Base-by-base conservation (phyloP, 1,139 yeast genomes). In the Nakaseomyces nivariensis region DNA sequence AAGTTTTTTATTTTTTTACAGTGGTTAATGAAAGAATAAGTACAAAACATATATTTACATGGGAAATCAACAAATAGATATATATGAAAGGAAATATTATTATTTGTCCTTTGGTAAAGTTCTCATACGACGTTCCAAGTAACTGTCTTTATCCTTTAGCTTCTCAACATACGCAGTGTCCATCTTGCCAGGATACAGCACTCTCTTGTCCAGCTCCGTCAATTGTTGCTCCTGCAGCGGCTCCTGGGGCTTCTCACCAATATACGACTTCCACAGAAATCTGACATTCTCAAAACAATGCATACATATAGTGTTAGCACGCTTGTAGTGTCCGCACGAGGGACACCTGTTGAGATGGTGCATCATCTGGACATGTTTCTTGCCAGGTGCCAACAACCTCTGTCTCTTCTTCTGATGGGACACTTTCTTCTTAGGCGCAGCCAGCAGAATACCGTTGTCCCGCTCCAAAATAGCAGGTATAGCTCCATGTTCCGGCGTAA, bases 361-460 rank as follows among this genome's bases (percentile, higher is more conserved):
- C 57, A 86, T 74, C 49, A 82, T 82, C 66, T 87, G 80, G 57
- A 85, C 73, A 62, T 89, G 94, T 66, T 88, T 90, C 55, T 79
- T 75, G 10, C 89, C 95, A 4, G 96, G 90, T 13, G 87, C 85
- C 60, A 85, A 82, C 58, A 86, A 77, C 70, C 85, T 82, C 63
- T 79, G 83, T 68, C 97, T 81, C 64, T 87, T 85, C 69, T 88
- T 85, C 70, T 81, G 79, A 65, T 87, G 86, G 7, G 97, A 88
- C 10, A 81, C 81, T 69, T 88, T 89, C 78, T 90, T 89, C 74
- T 92, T 92, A 51, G 98, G 97, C 3, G 82, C 97, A 2, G 98
- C 97, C 56, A 73, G 73, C 52, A 87, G 73, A 37, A 87, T 77
- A 25, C 95, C 95, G 57, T 79, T 75, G 59, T 77, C 82, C 17